Conservation (phyloP, 1,284 basidiomycete species). For the Pholiota adiposa region DNA sequence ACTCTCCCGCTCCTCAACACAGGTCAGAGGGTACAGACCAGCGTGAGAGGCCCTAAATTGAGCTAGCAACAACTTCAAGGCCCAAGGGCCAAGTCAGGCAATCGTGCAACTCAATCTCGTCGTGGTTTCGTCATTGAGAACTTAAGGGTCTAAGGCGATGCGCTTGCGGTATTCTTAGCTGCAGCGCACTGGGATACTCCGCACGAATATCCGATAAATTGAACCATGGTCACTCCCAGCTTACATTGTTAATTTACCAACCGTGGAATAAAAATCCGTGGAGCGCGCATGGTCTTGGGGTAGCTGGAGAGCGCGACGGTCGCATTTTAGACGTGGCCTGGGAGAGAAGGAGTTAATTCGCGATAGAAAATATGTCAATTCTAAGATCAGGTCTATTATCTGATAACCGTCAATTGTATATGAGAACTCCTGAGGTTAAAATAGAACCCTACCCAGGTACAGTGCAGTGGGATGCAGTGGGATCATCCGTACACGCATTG, state of each 20-base stretch:
- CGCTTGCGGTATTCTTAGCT: background rate
- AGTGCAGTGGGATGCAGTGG: background rate
- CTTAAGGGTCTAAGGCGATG: no score
- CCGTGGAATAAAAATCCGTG: background rate
- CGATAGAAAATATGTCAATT: background rate
- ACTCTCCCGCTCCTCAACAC: background rate
- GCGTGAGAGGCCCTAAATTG: background rate
- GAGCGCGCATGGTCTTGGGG: background rate
- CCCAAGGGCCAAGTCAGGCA: background rate
- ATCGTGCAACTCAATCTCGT: constrained; percentile 2
- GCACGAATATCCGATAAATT: background rate
- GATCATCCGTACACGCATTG: background rate
- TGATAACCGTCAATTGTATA: background rate
- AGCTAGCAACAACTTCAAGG: background rate
- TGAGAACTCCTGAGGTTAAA: background rate
- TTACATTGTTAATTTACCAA: background rate
- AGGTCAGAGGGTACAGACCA: background rate
- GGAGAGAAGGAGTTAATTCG: background rate
- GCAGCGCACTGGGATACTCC: no score
- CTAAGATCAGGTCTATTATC: background rate
- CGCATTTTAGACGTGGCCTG: background rate
- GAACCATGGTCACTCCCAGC: background rate
- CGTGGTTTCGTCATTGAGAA: background rate
- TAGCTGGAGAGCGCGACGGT: background rate
- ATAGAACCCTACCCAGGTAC: background rate